These are phyloP conservation scores for Trichoderma atrobrunneum DNA, from an alignment of 2,329 filamentous ascomycete species.

Conservation along the genomic window DNA sequence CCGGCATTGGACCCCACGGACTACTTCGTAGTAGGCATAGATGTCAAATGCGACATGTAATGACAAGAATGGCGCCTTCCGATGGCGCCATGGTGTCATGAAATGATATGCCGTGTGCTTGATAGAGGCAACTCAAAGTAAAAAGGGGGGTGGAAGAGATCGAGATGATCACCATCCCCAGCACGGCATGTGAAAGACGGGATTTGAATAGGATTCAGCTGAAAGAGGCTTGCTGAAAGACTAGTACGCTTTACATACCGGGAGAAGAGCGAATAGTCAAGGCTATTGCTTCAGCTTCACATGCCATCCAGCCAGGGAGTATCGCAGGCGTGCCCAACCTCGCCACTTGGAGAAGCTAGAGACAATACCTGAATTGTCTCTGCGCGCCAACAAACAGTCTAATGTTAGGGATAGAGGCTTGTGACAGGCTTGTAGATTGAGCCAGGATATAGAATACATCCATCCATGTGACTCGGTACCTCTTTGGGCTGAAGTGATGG, in stretches of 20 bases:
- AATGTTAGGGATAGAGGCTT: background rate
- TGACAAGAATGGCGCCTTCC: conserved; percentile 1
- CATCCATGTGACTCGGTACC: background rate
- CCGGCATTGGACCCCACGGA: background rate
- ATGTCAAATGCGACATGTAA: background rate
- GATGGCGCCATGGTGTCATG: conserved; percentile 13
- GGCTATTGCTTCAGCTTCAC: background rate
- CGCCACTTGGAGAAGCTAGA: background rate
- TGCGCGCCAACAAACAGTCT: background rate
- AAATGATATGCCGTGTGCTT: background rate
- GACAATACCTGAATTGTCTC: background rate
- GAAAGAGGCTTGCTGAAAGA: background rate
- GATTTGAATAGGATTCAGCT: background rate
- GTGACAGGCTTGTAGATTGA: background rate
- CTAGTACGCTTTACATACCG: background rate
- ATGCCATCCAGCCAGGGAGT: background rate
- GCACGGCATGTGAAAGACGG: background rate
- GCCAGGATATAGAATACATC: background rate
- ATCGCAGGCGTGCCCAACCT: background rate
- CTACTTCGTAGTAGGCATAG: background rate
- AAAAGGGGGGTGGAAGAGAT: background rate
- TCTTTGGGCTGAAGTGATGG: background rate
- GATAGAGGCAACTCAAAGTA: background rate
- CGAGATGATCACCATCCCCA: background rate
- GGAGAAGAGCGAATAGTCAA: background rate